Percentiles rank a stretch among this genome's conserved stretches.
Evolutionary conservation across 305 asterid species (phyloP).

Genomic region (Solanum hybrid): DNA sequence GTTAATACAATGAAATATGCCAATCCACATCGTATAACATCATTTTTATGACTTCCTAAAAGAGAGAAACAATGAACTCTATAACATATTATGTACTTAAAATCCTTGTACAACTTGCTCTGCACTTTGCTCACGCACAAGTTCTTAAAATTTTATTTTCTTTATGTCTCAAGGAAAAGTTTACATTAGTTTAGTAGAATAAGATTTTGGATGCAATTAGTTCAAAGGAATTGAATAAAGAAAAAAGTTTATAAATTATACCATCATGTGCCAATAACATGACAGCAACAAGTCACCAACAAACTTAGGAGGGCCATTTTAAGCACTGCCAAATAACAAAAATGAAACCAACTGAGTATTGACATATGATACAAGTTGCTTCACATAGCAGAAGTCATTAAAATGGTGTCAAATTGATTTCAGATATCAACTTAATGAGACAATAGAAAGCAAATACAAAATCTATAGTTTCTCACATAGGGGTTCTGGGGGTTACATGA

Average conservation of each 20-base stretch:
- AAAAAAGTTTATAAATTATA: background rate
- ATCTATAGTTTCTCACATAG: background rate
- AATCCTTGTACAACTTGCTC: background rate
- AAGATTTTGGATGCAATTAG: background rate
- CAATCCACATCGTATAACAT: background rate
- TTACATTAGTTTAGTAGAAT: background rate
- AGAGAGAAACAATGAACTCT: background rate
- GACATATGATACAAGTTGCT: background rate
- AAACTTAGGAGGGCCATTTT: too few relatives aligned
- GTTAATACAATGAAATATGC: background rate
- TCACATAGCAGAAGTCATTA: background rate
- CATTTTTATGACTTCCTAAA: background rate
- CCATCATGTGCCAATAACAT: background rate
- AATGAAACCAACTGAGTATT: background rate
- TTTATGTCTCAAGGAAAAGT: background rate
- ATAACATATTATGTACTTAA: too few relatives aligned
- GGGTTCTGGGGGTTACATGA: background rate
- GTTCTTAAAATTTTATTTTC: too few relatives aligned
- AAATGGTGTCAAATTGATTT: too few relatives aligned
- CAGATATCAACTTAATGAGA: background rate
- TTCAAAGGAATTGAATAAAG: too few relatives aligned
- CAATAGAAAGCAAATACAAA: background rate
- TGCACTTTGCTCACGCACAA: background rate
- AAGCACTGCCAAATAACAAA: background rate
- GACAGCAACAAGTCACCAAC: background rate